phyloP scores from a whole-genome alignment of 2,329 filamentous ascomycete genomes.

The Thelonectria rubi region DNA sequence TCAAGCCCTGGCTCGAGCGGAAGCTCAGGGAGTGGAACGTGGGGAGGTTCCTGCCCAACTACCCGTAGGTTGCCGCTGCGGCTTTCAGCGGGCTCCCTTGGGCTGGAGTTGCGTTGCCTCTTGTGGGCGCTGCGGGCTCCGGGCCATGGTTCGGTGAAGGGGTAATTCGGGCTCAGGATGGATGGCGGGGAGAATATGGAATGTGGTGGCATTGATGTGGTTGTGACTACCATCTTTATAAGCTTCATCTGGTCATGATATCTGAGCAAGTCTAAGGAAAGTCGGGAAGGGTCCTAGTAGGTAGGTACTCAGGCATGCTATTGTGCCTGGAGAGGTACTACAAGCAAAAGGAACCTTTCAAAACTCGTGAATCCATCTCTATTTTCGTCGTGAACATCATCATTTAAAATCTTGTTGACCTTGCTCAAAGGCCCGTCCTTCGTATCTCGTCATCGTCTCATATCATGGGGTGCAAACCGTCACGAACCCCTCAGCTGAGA shows the following conservation, averaged over 20 bases:
- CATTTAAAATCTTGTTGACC: neutral
- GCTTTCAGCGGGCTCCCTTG: too few relatives aligned
- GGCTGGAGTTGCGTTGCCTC: too few relatives aligned
- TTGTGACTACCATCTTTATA: constrained; percentile 1
- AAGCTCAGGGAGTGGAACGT: neutral
- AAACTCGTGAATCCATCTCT: too few relatives aligned
- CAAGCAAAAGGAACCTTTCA: neutral
- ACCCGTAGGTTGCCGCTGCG: too few relatives aligned
- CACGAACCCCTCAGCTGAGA: constrained; percentile 25
- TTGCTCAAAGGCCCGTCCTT: constrained; percentile 13
- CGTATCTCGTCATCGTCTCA: neutral
- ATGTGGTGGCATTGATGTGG: neutral
- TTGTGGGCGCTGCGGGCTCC: too few relatives aligned
- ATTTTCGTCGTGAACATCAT: neutral
- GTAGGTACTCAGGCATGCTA: neutral
- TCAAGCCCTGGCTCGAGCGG: neutral
- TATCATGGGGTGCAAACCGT: neutral
- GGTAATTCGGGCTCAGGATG: too few relatives aligned
- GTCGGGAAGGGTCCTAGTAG: neutral
- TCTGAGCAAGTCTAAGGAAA: constrained; percentile 8
- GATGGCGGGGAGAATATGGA: neutral
- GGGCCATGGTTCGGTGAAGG: too few relatives aligned
- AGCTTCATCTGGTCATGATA: constrained; percentile 4
- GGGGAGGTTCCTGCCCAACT: neutral
- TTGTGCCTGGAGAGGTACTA: neutral